Percentiles rank a stretch among this genome's conserved stretches.
phyloP scores from a whole-genome alignment of 805 yeast genomes.

The Saccharomycopsis schoenii region DNA sequence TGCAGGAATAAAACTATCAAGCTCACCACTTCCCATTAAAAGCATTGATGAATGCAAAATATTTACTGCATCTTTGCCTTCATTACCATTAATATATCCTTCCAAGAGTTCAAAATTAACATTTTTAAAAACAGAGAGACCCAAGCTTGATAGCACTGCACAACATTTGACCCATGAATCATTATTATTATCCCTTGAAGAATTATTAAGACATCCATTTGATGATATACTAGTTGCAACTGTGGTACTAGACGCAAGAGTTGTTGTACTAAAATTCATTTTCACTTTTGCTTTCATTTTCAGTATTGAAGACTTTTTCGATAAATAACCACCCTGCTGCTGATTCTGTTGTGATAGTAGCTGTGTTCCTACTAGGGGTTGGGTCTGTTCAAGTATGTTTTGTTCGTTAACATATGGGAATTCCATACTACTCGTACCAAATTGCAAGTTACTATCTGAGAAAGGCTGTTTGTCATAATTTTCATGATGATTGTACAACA shows the following conservation, averaged over 20 bases:
- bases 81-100: neutral
- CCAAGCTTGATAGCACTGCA: slow-evolving; percentile 41
- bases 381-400: neutral
- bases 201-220: neutral
- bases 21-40: slow-evolving; percentile 8
- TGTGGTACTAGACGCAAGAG: neutral
- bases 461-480: neutral
- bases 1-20: slow-evolving; percentile 14
- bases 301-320: slow-evolving; percentile 2
- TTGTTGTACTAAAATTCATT: slow-evolving; percentile 12
- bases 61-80: neutral
- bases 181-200: slow-evolving; percentile 7
- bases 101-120: slow-evolving; percentile 22
- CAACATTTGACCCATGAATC: slow-evolving; percentile 35
- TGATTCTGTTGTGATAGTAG: neutral
- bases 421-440: neutral
- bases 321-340: slow-evolving; percentile 14
- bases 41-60: slow-evolving; percentile 15
- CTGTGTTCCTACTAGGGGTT: neutral
- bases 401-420: neutral
- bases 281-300: slow-evolving; percentile 22
- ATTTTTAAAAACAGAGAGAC: slow-evolving; percentile 37
- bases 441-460: neutral
- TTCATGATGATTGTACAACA: neutral
- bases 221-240: neutral